Conservation (phyloP, 805 yeast species). For the Candida ovalis region DNA sequence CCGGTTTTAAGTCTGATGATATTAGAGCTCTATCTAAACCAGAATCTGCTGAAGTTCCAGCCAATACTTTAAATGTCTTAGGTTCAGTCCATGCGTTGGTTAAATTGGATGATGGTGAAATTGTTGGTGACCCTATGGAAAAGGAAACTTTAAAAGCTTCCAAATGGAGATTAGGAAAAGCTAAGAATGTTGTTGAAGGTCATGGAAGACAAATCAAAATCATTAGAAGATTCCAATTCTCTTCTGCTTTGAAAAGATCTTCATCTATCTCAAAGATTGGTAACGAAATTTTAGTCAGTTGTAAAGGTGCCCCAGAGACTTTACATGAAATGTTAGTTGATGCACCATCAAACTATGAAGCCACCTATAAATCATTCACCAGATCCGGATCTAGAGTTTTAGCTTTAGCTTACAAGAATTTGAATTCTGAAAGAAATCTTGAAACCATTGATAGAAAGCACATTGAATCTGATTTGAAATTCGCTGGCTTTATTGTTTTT, state of each 20-base stretch:
- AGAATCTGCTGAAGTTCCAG: conserved; percentile 57
- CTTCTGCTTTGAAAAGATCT: conserved; percentile 93
- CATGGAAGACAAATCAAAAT: conserved; percentile 52
- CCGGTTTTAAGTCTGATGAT: conserved; percentile 61
- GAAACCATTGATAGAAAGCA: conserved; percentile 67
- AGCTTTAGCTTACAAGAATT: conserved; percentile 83
- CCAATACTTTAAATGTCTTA: conserved; percentile 62
- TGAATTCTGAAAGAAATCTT: conserved; percentile 45
- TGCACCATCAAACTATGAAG: conserved; percentile 80
- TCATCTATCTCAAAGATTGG: conserved; percentile 69
- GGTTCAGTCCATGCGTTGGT: conserved; percentile 98
- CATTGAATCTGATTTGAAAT: conserved; percentile 68
- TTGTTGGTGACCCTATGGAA: conserved; percentile 99
- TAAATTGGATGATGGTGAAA: conserved; percentile 89
- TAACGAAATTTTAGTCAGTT: conserved; percentile 64
- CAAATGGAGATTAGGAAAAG: conserved; percentile 72
- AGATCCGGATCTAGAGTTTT: conserved; percentile 95
- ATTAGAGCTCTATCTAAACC: conserved; percentile 51
- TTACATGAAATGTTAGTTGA: conserved; percentile 67
- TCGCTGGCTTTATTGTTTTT: conserved; percentile 94
- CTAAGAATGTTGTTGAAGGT: conserved; percentile 60
- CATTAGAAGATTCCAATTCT: conserved; percentile 92
- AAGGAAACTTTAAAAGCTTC: conserved; percentile 89
- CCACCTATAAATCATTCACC: conserved; percentile 81
- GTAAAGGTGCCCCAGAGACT: conserved; percentile 98